These are phyloP conservation scores for Coprinopsis strossmayeri DNA, from an alignment of 768 basidiomycete genomes.

Conservation along the genomic window DNA sequence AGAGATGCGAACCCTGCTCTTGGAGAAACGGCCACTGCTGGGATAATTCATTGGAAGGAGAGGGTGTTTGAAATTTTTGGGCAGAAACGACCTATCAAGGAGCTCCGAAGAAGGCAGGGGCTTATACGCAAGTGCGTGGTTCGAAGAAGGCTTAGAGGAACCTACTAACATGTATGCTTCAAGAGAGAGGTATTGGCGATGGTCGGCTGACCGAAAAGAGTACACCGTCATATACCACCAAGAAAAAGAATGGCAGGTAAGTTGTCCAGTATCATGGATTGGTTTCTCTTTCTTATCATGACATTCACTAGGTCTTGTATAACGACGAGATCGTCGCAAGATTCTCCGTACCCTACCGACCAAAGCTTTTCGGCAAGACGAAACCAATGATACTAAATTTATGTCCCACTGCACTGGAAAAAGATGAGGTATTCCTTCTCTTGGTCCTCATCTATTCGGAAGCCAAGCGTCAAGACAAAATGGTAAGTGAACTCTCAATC, in stretches of 20 bases:
- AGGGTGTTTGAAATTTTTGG: slow-evolving; percentile 40
- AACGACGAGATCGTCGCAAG: slow-evolving; percentile 28
- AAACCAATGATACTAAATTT: slow-evolving; percentile 34
- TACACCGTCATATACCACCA: slow-evolving; percentile 36
- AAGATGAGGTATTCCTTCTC: slow-evolving; percentile 35
- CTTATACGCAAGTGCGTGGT: slow-evolving; percentile 27
- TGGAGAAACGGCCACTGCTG: slow-evolving; percentile 25
- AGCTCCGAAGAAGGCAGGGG: slow-evolving; percentile 31
- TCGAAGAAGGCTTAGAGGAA: neutral
- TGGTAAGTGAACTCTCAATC: slow-evolving; percentile 15
- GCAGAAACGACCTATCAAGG: slow-evolving; percentile 29
- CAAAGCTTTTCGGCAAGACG: slow-evolving; percentile 39
- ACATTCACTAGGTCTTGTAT: neutral
- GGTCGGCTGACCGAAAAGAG: slow-evolving; percentile 35
- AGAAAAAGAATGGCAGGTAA: slow-evolving; percentile 38
- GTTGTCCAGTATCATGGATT: neutral
- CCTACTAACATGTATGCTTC: neutral
- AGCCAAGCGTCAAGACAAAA: slow-evolving; percentile 30
- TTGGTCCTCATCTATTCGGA: slow-evolving; percentile 34
- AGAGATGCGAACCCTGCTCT: slow-evolving; percentile 38
- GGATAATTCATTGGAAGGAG: slow-evolving; percentile 43
- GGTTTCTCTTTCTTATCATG: neutral
- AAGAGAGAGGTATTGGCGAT: slow-evolving; percentile 14
- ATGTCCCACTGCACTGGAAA: slow-evolving; percentile 30
- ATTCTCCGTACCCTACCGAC: slow-evolving; percentile 40